Conservation (phyloP, 768 basidiomycete species). For the Mycena rebaudengoi region DNA sequence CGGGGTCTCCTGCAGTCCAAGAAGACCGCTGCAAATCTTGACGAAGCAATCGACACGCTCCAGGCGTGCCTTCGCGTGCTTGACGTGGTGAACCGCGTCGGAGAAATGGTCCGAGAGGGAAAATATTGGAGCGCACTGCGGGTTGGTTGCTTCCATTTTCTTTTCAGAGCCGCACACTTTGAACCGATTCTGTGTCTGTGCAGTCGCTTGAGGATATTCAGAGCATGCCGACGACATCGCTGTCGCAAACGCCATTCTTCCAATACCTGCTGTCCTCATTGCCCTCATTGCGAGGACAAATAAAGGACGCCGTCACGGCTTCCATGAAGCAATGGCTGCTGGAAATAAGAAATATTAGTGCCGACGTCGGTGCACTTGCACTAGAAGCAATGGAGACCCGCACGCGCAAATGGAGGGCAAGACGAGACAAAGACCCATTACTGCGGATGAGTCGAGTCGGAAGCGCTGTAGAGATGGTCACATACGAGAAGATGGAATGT, state of each 20-base stretch:
- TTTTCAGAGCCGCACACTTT: slow-evolving; percentile 38
- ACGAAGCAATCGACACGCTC: slow-evolving; percentile 95
- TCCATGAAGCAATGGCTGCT: slow-evolving; percentile 97
- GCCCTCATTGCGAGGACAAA: slow-evolving; percentile 87
- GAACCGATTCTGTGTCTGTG: slow-evolving; percentile 40
- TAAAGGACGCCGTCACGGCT: slow-evolving; percentile 93
- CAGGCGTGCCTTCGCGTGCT: slow-evolving; percentile 93
- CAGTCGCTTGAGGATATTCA: slow-evolving; percentile 97
- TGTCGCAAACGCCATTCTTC: slow-evolving; percentile 93
- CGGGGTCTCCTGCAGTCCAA: slow-evolving; percentile 86
- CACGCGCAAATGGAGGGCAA: slow-evolving; percentile 81
- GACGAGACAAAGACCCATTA: slow-evolving; percentile 86
- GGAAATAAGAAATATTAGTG: slow-evolving; percentile 90
- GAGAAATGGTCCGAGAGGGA: slow-evolving; percentile 91
- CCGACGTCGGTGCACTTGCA: slow-evolving; percentile 85
- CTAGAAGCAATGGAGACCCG: slow-evolving; percentile 90
- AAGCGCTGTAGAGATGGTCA: slow-evolving; percentile 91
- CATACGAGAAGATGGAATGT: slow-evolving; percentile 96
- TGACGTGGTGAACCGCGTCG: slow-evolving; percentile 92
- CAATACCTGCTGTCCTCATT: slow-evolving; percentile 91
- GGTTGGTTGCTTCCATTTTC: slow-evolving; percentile 63
- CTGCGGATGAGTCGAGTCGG: slow-evolving; percentile 82
- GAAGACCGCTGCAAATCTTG: slow-evolving; percentile 92
- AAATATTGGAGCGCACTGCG: slow-evolving; percentile 97
- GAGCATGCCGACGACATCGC: slow-evolving; percentile 84